These are phyloP conservation scores for Picea glauca DNA, from an alignment of 75 land plant genomes.

Conservation along the genomic window DNA sequence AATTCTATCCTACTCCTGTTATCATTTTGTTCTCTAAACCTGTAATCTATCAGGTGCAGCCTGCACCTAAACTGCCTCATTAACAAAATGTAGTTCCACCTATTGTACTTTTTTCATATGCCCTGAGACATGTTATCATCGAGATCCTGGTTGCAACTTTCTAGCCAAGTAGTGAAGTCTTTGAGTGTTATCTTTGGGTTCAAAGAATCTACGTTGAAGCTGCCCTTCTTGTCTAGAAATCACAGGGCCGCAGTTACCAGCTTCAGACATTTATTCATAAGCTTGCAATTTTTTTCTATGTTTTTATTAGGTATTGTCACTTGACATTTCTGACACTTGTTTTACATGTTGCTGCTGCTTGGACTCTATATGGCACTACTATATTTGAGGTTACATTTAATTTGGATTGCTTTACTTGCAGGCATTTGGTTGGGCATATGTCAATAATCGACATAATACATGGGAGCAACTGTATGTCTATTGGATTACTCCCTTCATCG, in stretches of 20 bases:
- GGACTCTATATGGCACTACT: background rate
- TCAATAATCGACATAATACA: conserved; percentile 45
- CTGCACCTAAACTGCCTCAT: background rate
- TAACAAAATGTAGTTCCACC: background rate
- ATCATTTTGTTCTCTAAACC: background rate
- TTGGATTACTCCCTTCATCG: conserved; percentile 65
- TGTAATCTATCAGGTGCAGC: background rate
- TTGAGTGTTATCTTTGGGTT: background rate
- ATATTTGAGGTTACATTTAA: background rate
- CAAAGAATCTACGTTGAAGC: background rate
- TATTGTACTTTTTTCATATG: background rate
- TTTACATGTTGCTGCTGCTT: background rate
- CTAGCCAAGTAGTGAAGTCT: no score
- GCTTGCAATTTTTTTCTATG: background rate
- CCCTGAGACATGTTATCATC: background rate
- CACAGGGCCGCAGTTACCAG: background rate
- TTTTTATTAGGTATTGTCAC: background rate
- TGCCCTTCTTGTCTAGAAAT: background rate
- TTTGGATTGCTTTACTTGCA: conserved; percentile 17
- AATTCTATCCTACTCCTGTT: background rate
- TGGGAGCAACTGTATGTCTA: conserved; percentile 80
- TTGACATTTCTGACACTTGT: background rate
- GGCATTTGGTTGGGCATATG: conserved; percentile 84
- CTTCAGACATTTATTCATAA: background rate
- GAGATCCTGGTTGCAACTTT: background rate